Base-by-base conservation (phyloP, 129 eudicot genomes). In the Lactuca saligna region DNA sequence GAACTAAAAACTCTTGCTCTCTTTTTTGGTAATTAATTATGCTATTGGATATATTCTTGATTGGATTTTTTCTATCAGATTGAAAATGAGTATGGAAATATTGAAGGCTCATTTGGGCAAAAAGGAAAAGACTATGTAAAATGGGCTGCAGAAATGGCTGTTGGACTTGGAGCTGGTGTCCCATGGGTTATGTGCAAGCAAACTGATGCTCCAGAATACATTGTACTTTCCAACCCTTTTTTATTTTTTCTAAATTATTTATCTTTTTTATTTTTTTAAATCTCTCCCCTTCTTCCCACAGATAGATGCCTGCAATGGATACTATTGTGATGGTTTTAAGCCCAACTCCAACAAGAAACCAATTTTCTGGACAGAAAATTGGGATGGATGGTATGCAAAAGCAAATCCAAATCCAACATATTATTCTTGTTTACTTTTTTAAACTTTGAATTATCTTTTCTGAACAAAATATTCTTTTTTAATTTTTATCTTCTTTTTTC, bases 161-260 rank as follows among this genome's bases (percentile, higher is more conserved):
- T 87, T 75, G 99, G 87, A 73, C 95, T 93, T 55, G 95, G 84
- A 84, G 97, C 99, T 87, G 95, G 97, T 72, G 97, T 93, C 69
- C 99, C 99, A 63, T 93, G 99, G 99, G 88, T 93, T 53, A 93
- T 93, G 99, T 93, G 99, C 87, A 83, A 73, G 83, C 99, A 93
- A 87, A 79, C 77, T 66, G 97, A 93, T 83, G 99, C 99, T 77
- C 99, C 99, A 61, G 95, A 89, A 66, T 71, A 68, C 76, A 89
- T 89, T 56, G 99, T 93, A 89, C 83, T 53, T 69, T 75, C 75
- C 60, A 69, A 56, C 72, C 54, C 60, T 57, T 46, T 63, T 39
- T 17, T n/a, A 66, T 44, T 31, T 72, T 46, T 46, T 12, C 12
- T 2, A 11, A 46, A 3, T 56, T 8, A 32, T 57, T 17, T 41